Evolutionary conservation across 495 filamentous ascomycete genomes (phyloP), one percentile per base, ranked within the genome.

Genomic region (Podospora sp.): DNA sequence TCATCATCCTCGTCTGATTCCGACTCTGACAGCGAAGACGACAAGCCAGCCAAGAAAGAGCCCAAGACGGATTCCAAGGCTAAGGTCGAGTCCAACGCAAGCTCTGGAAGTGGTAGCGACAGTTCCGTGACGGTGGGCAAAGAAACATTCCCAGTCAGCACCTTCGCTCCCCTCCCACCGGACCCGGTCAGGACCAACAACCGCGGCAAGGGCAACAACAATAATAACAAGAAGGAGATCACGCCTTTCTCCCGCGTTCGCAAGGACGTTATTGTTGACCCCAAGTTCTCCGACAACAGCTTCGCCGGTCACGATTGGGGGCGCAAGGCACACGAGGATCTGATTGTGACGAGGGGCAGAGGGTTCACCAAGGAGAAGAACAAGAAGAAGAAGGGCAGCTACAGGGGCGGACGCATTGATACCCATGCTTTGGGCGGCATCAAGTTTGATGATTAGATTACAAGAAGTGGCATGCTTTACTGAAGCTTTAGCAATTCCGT

Each of bases 341-440:
- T 99, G 59, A 91, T 90, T 29, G 86, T 96, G 25, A 97, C 94
- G 26, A 92, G 89, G 75, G 96, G 96, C 63, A 98, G 97, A 82
- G 92, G 92, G 16, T 99, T 99, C 81, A 99, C 94, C 62, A 99
- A 99, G 85, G 96, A 98, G 82, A 99, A 99, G 89, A 97, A 99
- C 78, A 99, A 98, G 81, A 88, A 88, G 82, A 92, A 92, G 84
- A 79, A 91, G 71, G 96, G 96, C 56, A 91, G 88, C 60, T 97
- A 96, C 82, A 86, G 89, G 62, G 94, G 93, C 14, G 94, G 94
- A 9, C 81, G 83, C 22, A 92, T 97, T 68, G 92, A 96, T 76
- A 89, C 92, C 65, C 67, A 75, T 22, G 86, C 86, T 21, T 88
- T 88, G 68, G 87, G 88, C 74, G 89, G 90, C 58, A 91, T 94